Conservation (phyloP, 2,329 filamentous ascomycete genomes). For the Colletotrichum agaves region DNA sequence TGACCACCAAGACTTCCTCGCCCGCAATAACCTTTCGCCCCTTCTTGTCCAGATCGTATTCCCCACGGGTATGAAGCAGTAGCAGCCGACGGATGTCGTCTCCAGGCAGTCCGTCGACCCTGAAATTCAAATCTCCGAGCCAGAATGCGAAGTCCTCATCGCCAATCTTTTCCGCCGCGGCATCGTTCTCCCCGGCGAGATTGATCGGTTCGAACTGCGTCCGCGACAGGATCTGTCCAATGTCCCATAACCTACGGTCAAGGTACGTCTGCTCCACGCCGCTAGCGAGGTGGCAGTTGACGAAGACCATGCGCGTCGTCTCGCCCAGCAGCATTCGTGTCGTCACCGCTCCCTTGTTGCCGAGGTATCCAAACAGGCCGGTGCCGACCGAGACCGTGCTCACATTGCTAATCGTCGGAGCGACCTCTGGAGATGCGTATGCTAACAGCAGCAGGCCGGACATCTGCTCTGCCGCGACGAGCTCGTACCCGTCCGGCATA, state of each 20-base stretch:
- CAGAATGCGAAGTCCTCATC: conserved; percentile 96
- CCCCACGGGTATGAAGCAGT: conserved; percentile 82
- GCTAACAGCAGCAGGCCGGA: conserved; percentile 86
- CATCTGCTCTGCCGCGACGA: conserved; percentile 85
- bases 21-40: conserved; percentile 54
- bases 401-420: conserved; percentile 79
- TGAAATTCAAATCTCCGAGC: conserved; percentile 96
- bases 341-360: conserved; percentile 92
- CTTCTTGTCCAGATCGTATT: conserved; percentile 70
- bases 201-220: conserved; percentile 82
- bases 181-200: conserved; percentile 71
- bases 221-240: conserved; percentile 78
- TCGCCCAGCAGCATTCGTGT: conserved; percentile 88
- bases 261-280: conserved; percentile 81
- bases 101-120: conserved; percentile 86
- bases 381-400: conserved; percentile 88
- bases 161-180: conserved; percentile 77
- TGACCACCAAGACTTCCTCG: conserved; percentile 47
- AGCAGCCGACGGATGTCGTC: conserved; percentile 89
- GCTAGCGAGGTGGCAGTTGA: conserved; percentile 92
- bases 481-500: conserved; percentile 79
- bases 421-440: conserved; percentile 83
- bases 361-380: conserved; percentile 90
- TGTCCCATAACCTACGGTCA: conserved; percentile 91
- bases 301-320: conserved; percentile 86